Percentiles rank a stretch among this genome's conserved stretches.
phyloP scores from a whole-genome alignment of 768 basidiomycete species.

The Psilocybe cyanescens region DNA sequence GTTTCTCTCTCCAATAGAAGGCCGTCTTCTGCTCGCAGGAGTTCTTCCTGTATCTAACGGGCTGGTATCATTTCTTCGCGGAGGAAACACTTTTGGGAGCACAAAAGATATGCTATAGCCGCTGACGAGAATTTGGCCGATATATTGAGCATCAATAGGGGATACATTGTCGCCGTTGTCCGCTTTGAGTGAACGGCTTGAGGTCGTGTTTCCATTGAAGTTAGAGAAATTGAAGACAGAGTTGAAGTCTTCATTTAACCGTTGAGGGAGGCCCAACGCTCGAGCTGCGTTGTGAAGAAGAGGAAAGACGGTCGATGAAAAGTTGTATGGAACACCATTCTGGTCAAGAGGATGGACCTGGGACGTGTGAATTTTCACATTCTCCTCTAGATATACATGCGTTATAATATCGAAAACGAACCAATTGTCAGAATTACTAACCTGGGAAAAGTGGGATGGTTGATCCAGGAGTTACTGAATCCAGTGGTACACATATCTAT shows the following conservation, averaged over 20 bases:
- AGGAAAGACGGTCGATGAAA: slow-evolving; percentile 65
- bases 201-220: slow-evolving; percentile 33
- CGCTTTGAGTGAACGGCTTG: slow-evolving; percentile 40
- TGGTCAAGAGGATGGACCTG: slow-evolving; percentile 78
- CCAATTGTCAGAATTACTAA: slow-evolving; percentile 30
- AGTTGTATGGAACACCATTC: slow-evolving; percentile 75
- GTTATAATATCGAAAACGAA: neutral
- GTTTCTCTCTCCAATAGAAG: slow-evolving; percentile 63
- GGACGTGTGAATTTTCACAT: slow-evolving; percentile 72
- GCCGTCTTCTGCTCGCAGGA: slow-evolving; percentile 44
- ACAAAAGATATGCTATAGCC: slow-evolving; percentile 79
- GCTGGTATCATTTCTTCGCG: slow-evolving; percentile 26
- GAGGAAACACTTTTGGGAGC: slow-evolving; percentile 66
- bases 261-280: slow-evolving; percentile 67
- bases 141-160: slow-evolving; percentile 68
- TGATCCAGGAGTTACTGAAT: slow-evolving; percentile 65
- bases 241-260: slow-evolving; percentile 62
- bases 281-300: slow-evolving; percentile 70
- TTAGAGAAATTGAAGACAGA: slow-evolving; percentile 53
- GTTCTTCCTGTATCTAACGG: slow-evolving; percentile 33
- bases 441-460: slow-evolving; percentile 78
- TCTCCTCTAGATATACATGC: slow-evolving; percentile 62
- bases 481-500: slow-evolving; percentile 71
- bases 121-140: slow-evolving; percentile 77
- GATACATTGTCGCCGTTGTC: slow-evolving; percentile 37